Base-by-base conservation (phyloP, 345 rosid species). In the Aquilaria malaccensis region DNA sequence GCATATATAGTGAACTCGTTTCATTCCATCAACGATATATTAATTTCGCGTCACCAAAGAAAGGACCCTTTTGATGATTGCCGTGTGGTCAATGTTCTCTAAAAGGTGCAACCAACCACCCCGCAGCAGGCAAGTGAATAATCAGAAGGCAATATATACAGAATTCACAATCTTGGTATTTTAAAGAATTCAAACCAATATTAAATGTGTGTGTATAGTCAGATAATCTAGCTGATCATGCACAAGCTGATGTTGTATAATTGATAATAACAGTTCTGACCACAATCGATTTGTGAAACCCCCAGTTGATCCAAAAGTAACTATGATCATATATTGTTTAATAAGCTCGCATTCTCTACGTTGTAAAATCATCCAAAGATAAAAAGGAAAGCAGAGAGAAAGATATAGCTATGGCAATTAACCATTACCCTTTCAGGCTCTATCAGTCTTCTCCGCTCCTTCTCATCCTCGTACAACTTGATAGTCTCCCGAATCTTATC, bases 381-480 rank as follows among this genome's bases (percentile, higher is more conserved):
- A 22, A 50, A 2, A 11, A n/a, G 2, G 12, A 45, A 45, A 13
- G 22, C 9, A 37, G 48, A 61, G 47, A 51, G 6, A 10, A 60
- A 43, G 13, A 41, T 30, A n/a, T 58, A 41, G 9, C 33, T 12
- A 9, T 33, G 7, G 43, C 45, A 65, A 33, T 30, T 13, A 45
- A 58, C 49, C 67, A 32, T 54, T 80, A 92, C 87, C 60, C 59
- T 22, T 62, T 65, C 1, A 71, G 13, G 2, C 59, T 76, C 0
- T 15, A 61, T 57, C 43, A 61, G 72, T 33, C 58, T 67, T 59
- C 91, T 68, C 13, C 79, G 80, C 7, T 71, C 63, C 58, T 64
- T 67, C 90, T 88, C 98, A 1, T 70, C 78, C 66, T 70, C 72
- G 6, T 83, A 79, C 32, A 43, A 50, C 11, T 65, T 56, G 68